Base-by-base conservation (phyloP, 2,329 filamentous ascomycete species). In the Seiridium cupressi region DNA sequence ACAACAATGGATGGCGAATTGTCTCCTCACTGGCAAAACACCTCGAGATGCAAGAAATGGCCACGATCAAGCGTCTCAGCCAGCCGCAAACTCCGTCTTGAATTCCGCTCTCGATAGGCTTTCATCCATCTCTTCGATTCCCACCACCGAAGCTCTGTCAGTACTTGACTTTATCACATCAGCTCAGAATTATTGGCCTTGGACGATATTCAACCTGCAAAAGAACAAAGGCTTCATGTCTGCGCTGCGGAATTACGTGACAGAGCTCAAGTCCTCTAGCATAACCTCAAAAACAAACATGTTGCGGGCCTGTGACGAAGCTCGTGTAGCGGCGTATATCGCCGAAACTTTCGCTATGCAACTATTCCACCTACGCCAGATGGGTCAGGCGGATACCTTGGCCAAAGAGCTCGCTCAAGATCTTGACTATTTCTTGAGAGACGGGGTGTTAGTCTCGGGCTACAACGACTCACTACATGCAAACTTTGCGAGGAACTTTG, bases 1-100 rank as follows among this genome's bases (percentile, higher is more conserved):
- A 63, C 95, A 99, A 72, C 93, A 97, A 70, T 98, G 94, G 91
- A 91, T 99, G 79, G 92, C 94, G 0, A 92, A 97, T 63, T 96
- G 93, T 70, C 82, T 99, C 7, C 85, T 98, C 44, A 97, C 93
- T 5, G 95, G 93, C 31, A 89, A 88, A 69, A 92, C 92, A 0
- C 93, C 94, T 3, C 87, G 91, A 63, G 88, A 95, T 66, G 85
- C 89, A 4, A 78, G 92, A 69, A 86, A 86, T 64, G 78, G 77
- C 48, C 81, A 80, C 51, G 75, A 79, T 51, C 83, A 83, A 65
- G 77, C 82, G 35, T 77, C 81, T 11, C 78, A 81, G 57, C 69
- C 81, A 18, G 75, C 79, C 4, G 68, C 79, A 0, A 78, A 86
- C 64, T 90, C 93, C 0, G 85, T 97, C 36, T 83, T 98, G 63